Evolutionary conservation across 2,329 filamentous ascomycete genomes (phyloP).

Genomic region (Geosmithia flava): DNA sequence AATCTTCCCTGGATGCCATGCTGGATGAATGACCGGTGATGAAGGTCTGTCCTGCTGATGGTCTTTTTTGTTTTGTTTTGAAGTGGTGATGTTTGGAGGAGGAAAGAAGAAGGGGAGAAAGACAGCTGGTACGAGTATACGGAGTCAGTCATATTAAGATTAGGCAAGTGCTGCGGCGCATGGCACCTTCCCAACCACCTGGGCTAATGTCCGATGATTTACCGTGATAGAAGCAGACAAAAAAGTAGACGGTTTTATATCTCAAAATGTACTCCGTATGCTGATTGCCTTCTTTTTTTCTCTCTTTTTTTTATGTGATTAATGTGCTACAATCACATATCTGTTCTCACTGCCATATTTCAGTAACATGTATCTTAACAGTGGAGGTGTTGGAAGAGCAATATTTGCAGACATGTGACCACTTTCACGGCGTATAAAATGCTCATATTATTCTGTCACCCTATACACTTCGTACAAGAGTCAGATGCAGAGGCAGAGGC

Average conservation of each 20-base stretch:
- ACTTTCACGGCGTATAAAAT: no score
- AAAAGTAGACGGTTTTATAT: neutral
- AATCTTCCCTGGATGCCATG: conserved; percentile 6
- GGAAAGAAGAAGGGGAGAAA: neutral
- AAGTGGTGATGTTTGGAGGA: neutral
- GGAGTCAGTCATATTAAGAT: neutral
- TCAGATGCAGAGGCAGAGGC: no score
- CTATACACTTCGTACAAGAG: no score
- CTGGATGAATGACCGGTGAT: conserved; percentile 4
- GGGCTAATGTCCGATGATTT: conserved; percentile 2
- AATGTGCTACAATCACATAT: no score
- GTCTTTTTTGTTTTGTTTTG: neutral
- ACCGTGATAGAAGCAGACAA: neutral
- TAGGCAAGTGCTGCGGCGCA: neutral
- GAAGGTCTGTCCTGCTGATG: neutral
- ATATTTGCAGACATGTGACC: no score
- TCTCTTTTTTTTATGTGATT: neutral
- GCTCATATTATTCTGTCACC: no score
- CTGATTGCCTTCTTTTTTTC: neutral
- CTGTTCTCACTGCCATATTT: no score
- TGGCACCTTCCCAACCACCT: neutral
- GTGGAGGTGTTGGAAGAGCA: no score
- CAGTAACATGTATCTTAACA: no score
- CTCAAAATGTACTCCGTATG: no score
- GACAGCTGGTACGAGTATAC: neutral